Evolutionary conservation across 192 early-diverging fungal genomes (phyloP), one percentile per base, ranked within the genome.

Genomic region (Linnemannia zychae): DNA sequence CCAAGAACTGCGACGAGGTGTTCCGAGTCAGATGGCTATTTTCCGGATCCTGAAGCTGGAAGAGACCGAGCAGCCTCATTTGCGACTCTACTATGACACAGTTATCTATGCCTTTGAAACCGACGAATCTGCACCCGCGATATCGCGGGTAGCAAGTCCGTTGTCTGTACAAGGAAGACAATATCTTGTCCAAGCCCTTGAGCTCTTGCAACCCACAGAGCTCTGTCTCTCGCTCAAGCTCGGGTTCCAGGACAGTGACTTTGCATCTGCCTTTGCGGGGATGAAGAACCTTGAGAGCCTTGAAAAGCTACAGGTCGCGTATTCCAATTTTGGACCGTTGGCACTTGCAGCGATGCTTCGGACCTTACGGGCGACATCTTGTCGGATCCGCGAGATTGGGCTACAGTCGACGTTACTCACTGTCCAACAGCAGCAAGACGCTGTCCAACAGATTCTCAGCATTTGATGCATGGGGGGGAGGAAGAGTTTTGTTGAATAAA

Each of bases 231-330:
- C 63, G 7, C 57, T 81, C 22, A 44, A 75, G 48, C 66, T 81
- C 18, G 79, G 67, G 1, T 81, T 81, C 38, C 2, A 37, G 37
- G 79, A 81, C 40, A 52, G 28, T 7, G 79, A 81, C 37, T 81
- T 81, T 60, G 79, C 79, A 5, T 71, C 53, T 1, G 79, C 79
- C 24, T 81, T 81, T 46, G 40, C 67, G n/a, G 79, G 79, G 3
- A 81, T 81, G 79, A 74, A 40, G 72, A 57, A 52, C 16, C 24
- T 81, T 1, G 73, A 71, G 28, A 60, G 67, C 24, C 52, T 81
- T n/a, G 79, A 81, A 33, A 38, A 50, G n/a, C 48, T 81, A 4
- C 31, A 75, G 17, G 72, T 81, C 15, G 9, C 73, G n/a, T 7
- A 71, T 24, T 81, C 79, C 16, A 75, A 81, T 40, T 81, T 81